These are phyloP conservation scores for Xanthoceras sorbifolium DNA, from an alignment of 345 rosid species.

Conservation along the genomic window DNA sequence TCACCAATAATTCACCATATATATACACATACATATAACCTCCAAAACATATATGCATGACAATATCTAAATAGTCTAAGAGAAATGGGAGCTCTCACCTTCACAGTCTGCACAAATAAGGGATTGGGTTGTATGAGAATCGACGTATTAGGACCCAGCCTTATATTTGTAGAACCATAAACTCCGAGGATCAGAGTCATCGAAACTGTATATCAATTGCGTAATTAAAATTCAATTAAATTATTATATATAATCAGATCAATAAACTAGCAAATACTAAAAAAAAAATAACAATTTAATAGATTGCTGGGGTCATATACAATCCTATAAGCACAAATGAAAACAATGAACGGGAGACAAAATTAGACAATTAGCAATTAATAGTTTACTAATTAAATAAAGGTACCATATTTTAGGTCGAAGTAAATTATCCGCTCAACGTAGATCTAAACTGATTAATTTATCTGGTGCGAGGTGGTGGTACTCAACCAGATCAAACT, in stretches of 20 bases:
- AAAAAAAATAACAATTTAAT: not conserved
- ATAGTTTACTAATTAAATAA: no score
- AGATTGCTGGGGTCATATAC: not conserved
- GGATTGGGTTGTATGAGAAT: slow-evolving; percentile 70
- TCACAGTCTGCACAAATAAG: slow-evolving; percentile 70
- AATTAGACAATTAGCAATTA: not conserved
- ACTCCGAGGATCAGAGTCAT: slow-evolving; percentile 88
- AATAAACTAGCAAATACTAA: not conserved
- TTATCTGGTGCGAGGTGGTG: no score
- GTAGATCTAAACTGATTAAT: no score
- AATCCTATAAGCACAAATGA: no score
- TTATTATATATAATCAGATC: not conserved
- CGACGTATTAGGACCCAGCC: slow-evolving; percentile 74
- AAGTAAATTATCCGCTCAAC: no score
- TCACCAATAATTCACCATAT: no score
- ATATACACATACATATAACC: slow-evolving; percentile 11
- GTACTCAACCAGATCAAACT: not conserved
- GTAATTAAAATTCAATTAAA: not conserved
- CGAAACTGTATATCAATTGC: slow-evolving; percentile 67
- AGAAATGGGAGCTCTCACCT: slow-evolving; percentile 45
- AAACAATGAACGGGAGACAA: not conserved
- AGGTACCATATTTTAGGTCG: no score
- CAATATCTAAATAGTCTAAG: not conserved
- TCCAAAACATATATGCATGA: not conserved
- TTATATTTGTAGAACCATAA: slow-evolving; percentile 63